These are phyloP conservation scores for Claviceps sp. DNA, from an alignment of 2,329 filamentous ascomycete genomes.

Conservation along the genomic window DNA sequence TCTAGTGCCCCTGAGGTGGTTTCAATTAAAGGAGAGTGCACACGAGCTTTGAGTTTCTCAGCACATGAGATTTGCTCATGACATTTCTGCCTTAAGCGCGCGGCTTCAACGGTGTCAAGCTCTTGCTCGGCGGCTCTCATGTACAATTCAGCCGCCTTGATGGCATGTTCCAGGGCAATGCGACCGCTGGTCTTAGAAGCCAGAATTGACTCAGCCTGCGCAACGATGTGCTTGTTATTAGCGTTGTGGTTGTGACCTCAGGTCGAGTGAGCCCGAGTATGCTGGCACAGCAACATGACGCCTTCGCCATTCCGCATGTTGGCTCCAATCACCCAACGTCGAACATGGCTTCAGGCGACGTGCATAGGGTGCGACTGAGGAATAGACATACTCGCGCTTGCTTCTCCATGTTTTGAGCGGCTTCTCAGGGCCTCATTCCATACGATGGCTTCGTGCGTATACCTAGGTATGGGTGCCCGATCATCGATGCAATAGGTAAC, in stretches of 20 bases:
- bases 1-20: neutral
- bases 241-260: neutral
- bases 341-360: neutral
- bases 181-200: constrained; percentile 20
- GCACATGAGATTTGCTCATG: constrained; percentile 56
- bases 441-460: neutral
- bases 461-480: neutral
- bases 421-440: neutral
- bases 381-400: neutral
- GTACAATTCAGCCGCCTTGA: constrained; percentile 66
- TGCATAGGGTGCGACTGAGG: neutral
- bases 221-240: neutral
- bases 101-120: constrained; percentile 46
- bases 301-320: neutral
- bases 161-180: constrained; percentile 61
- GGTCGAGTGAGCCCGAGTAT: neutral
- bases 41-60: constrained; percentile 54
- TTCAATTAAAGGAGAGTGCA: constrained; percentile 1
- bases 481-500: neutral
- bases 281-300: neutral
- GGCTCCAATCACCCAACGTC: neutral
- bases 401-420: neutral
- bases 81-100: constrained; percentile 54
- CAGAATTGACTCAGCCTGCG: constrained; percentile 25
- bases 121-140: constrained; percentile 60